These are phyloP conservation scores for Zygnema cylindricum DNA, from an alignment of 139 green algal species.

Conservation along the genomic window DNA sequence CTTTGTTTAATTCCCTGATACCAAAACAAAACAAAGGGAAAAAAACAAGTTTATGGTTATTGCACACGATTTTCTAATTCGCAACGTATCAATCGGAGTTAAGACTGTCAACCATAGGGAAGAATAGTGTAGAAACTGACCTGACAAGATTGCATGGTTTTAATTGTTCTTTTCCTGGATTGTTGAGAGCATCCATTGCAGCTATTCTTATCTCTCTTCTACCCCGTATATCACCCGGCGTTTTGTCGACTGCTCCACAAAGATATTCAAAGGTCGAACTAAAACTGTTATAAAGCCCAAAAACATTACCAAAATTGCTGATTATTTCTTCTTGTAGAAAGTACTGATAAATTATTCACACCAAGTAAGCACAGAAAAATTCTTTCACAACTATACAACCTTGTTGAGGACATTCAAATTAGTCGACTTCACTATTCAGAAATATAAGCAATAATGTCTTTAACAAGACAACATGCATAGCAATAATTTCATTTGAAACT, in stretches of 20 bases:
- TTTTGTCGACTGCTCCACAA: slow-evolving; percentile 30
- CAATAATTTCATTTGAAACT: no score
- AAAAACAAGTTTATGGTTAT: no score
- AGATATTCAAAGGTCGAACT: slow-evolving; percentile 42
- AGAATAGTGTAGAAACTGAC: no score
- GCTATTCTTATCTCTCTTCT: slow-evolving; percentile 13
- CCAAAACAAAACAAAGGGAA: no score
- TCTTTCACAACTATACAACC: no score
- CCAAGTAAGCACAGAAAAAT: no score
- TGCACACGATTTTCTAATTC: no score
- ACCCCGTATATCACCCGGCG: slow-evolving; percentile 18
- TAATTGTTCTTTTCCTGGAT: slow-evolving; percentile 4
- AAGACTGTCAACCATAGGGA: no score
- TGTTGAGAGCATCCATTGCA: slow-evolving; percentile 45
- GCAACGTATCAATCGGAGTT: no score
- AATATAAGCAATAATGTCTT: neutral
- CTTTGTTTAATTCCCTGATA: neutral
- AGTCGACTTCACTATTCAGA: neutral
- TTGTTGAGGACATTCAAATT: no score
- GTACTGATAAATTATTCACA: neutral
- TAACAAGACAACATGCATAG: neutral
- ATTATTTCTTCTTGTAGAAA: neutral
- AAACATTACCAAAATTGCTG: neutral
- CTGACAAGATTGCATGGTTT: no score
- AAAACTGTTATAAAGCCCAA: slow-evolving; percentile 17